phyloP scores from a whole-genome alignment of 2,329 filamentous ascomycete species.

The Pseudomassariella vexata region DNA sequence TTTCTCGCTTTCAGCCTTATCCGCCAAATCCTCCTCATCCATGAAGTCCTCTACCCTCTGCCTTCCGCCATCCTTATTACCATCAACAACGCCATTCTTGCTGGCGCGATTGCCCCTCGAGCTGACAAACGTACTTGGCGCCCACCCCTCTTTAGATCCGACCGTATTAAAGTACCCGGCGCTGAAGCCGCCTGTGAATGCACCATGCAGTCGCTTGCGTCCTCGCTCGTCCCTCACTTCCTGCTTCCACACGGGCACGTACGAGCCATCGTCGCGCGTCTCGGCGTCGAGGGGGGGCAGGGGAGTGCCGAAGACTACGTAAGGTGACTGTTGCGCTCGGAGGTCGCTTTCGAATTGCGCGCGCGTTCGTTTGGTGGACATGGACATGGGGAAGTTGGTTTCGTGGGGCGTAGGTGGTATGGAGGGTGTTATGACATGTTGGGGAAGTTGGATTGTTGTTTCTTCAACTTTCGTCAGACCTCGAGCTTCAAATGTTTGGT shows the following conservation, averaged over 20 bases:
- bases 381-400: too few species aligned
- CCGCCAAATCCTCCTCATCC: slow-evolving; percentile 92
- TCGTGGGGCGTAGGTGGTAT: too few species aligned
- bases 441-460: too few species aligned
- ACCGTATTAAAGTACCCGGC: slow-evolving; percentile 98
- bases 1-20: slow-evolving; percentile 71
- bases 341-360: slow-evolving; percentile 72
- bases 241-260: slow-evolving; percentile 96
- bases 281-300: slow-evolving; percentile 73
- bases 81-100: slow-evolving; percentile 44
- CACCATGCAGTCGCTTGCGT: slow-evolving; percentile 85
- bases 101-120: slow-evolving; percentile 75
- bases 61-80: slow-evolving; percentile 3
- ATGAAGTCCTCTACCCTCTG: slow-evolving; percentile 87
- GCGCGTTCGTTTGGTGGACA: slow-evolving; percentile 77
- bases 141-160: slow-evolving; percentile 97
- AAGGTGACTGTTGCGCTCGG: slow-evolving; percentile 63
- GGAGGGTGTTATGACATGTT: too few species aligned
- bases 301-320: slow-evolving; percentile 76
- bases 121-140: slow-evolving; percentile 85
- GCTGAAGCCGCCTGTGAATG: slow-evolving; percentile 94
- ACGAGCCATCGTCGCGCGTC: slow-evolving; percentile 82
- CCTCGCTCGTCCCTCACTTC: slow-evolving; percentile 92
- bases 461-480: too few species aligned
- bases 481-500: too few species aligned